These are phyloP conservation scores for Botrytis deweyae DNA, from an alignment of 2,329 filamentous ascomycete species.

Conservation along the genomic window DNA sequence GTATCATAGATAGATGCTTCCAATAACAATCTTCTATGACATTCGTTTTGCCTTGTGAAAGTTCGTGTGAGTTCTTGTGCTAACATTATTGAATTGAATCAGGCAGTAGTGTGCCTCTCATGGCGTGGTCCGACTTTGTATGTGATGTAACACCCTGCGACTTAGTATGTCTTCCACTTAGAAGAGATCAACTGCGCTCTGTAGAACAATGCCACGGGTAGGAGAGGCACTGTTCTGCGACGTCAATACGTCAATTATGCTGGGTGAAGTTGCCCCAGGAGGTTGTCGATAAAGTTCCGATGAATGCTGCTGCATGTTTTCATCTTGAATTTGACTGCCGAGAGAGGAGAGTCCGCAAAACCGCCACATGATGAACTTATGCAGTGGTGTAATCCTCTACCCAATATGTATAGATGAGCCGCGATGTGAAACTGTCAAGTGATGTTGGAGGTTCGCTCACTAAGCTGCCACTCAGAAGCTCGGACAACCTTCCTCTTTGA, in stretches of 20 bases:
- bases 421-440: neutral
- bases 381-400: neutral
- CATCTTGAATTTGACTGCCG: neutral
- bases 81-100: neutral
- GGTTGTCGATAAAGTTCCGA: no score
- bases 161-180: neutral
- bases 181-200: neutral
- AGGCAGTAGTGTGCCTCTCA: neutral
- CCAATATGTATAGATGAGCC: neutral
- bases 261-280: neutral
- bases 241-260: neutral
- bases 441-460: neutral
- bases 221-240: neutral
- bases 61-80: neutral
- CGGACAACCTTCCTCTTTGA: no score
- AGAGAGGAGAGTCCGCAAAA: neutral
- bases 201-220: neutral
- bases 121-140: neutral
- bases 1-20: slow-evolving; percentile 13
- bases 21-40: neutral
- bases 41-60: neutral
- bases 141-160: neutral
- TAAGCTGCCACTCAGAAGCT: neutral
- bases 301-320: neutral
- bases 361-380: neutral